A percentile compares a stretch with the other conserved stretches of the same genome.
Evolutionary conservation across 2,329 filamentous ascomycete species (phyloP).

Genomic region (Monosporascus sp.): DNA sequence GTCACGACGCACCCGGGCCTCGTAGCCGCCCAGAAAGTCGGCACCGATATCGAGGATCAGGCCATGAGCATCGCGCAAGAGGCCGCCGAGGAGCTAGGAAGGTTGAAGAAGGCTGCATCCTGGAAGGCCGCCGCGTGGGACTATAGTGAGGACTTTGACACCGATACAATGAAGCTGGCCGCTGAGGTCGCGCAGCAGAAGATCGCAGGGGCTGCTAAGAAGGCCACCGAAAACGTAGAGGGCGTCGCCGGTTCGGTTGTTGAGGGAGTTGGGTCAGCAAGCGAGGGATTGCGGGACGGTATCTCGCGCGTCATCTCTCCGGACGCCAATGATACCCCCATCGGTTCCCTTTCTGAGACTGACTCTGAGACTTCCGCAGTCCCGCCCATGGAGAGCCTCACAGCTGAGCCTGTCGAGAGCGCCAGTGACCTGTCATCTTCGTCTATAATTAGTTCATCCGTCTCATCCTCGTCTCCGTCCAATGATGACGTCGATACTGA

Average conservation of each 20-base stretch:
- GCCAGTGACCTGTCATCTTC: constrained; percentile 15
- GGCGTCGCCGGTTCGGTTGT: constrained; percentile 7
- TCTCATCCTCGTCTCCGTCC: constrained; percentile 8
- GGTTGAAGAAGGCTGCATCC: constrained; percentile 75
- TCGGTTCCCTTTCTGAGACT: constrained; percentile 8
- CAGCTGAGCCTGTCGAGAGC: constrained; percentile 15
- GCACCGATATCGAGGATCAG: constrained; percentile 65
- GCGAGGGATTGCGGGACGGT: constrained; percentile 24
- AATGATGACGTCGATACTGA: constrained; percentile 21
- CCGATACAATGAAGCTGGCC: constrained; percentile 55
- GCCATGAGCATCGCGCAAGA: constrained; percentile 76
- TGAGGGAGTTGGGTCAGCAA: not conserved
- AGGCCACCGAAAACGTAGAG: constrained; percentile 14
- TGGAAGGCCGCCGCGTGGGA: constrained; percentile 80
- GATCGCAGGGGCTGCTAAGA: constrained; percentile 23
- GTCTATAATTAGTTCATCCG: not conserved
- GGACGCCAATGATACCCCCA: constrained; percentile 13
- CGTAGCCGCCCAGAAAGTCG: constrained; percentile 59
- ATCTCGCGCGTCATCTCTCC: constrained; percentile 21
- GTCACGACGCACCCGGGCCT: constrained; percentile 71
- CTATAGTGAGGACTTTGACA: constrained; percentile 71
- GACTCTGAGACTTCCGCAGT: constrained; percentile 17
- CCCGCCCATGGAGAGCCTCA: constrained; percentile 16
- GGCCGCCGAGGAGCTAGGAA: constrained; percentile 72
- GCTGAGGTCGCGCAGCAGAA: constrained; percentile 39